These are phyloP conservation scores for Suhomyces canberraensis DNA, from an alignment of 805 yeast genomes.

Conservation along the genomic window DNA sequence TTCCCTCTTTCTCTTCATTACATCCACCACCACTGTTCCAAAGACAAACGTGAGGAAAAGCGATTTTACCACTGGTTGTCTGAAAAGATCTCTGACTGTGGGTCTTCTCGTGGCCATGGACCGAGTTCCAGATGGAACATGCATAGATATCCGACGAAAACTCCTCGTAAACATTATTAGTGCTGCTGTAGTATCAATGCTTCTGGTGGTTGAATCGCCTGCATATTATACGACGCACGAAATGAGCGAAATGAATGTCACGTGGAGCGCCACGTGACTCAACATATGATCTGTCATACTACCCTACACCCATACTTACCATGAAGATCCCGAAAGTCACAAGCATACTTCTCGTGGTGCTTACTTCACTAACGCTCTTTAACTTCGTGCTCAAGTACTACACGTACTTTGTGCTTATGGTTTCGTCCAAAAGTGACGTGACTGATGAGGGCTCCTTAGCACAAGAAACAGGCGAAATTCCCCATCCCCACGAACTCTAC, in stretches of 20 bases:
- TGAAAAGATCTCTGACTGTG: conserved; percentile 25
- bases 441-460: conserved; percentile 22
- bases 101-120: conserved; percentile 16
- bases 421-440: conserved; percentile 23
- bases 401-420: conserved; percentile 34
- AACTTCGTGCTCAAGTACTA: conserved; percentile 36
- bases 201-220: too few species aligned
- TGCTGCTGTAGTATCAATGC: neutral
- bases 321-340: conserved; percentile 36
- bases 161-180: too few species aligned
- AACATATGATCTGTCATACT: too few species aligned
- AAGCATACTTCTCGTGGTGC: conserved; percentile 31
- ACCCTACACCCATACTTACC: too few species aligned
- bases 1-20: conserved; percentile 43
- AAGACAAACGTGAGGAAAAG: conserved; percentile 35
- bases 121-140: neutral
- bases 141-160: neutral
- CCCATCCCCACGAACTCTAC: conserved; percentile 44
- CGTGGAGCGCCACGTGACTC: too few species aligned
- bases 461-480: conserved; percentile 34
- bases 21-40: conserved; percentile 47
- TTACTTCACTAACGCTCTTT: conserved; percentile 28
- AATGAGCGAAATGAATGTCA: too few species aligned
- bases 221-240: too few species aligned
- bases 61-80: conserved; percentile 36